Percentiles rank a stretch among this genome's conserved stretches.
Evolutionary conservation across 163 green algal species (phyloP).

Genomic region (Scenedesmus sp.): DNA sequence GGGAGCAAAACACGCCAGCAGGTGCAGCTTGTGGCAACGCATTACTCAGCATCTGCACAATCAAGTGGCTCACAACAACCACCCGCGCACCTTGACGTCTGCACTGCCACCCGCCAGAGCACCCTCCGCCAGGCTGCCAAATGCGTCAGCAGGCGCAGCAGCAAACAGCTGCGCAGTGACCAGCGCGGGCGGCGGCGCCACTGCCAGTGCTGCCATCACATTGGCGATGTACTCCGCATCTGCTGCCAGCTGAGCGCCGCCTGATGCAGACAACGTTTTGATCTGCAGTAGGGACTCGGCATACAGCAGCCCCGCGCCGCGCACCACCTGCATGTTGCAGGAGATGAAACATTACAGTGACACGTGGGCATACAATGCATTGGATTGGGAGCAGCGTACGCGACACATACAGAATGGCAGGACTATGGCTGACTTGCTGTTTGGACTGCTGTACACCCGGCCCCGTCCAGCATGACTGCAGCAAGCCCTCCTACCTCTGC

Average conservation of each 20-base stretch:
- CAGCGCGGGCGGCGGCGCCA: slow-evolving; percentile 75
- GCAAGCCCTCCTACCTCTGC: not conserved
- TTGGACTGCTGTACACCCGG: no score
- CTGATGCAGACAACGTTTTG: not conserved
- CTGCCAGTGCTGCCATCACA: slow-evolving; percentile 88
- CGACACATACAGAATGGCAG: no score
- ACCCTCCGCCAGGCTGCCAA: slow-evolving; percentile 51
- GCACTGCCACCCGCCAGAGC: slow-evolving; percentile 56
- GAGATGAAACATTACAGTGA: not conserved
- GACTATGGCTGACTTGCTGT: no score
- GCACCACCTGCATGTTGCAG: slow-evolving; percentile 62
- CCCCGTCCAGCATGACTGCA: not conserved
- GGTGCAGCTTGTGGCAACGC: not conserved
- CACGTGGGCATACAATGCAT: no score
- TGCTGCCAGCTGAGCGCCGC: slow-evolving; percentile 83
- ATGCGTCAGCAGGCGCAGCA: slow-evolving; percentile 53
- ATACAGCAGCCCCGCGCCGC: slow-evolving; percentile 66
- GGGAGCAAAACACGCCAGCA: slow-evolving; percentile 24
- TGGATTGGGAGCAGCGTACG: no score
- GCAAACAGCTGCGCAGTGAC: slow-evolving; percentile 77
- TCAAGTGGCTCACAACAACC: not conserved
- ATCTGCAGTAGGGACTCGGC: slow-evolving; percentile 67
- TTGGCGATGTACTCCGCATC: slow-evolving; percentile 98
- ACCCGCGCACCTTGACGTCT: slow-evolving; percentile 55
- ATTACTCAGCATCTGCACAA: slow-evolving; percentile 1